Conservation (phyloP, 176 grass and related monocot species). For the Carex myosuroides region DNA sequence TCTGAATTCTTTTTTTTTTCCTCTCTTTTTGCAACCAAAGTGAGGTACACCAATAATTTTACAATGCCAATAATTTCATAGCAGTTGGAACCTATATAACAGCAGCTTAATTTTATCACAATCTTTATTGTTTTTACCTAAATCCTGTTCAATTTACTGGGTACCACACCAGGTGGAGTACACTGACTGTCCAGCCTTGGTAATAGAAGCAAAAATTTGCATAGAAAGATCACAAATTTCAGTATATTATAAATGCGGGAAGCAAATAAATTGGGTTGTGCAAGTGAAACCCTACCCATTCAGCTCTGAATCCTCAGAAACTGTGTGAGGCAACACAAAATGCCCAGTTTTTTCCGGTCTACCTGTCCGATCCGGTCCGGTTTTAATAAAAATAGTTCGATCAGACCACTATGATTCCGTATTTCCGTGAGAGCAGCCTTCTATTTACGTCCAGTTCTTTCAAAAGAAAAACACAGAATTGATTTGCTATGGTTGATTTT, state of each 20-base stretch:
- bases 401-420: too few species aligned
- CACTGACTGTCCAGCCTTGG: background rate
- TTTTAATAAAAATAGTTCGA: too few species aligned
- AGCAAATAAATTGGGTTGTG: background rate
- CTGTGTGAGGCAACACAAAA: conserved; percentile 28
- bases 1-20: background rate
- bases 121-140: background rate
- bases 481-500: too few species aligned
- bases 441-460: too few species aligned
- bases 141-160: background rate
- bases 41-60: background rate
- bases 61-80: background rate
- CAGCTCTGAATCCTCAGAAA: conserved; percentile 10
- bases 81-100: background rate
- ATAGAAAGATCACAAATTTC: background rate
- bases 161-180: background rate
- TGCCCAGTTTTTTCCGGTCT: background rate
- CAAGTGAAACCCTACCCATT: conserved; percentile 3
- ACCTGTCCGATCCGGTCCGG: too few species aligned
- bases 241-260: background rate
- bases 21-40: background rate
- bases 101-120: background rate
- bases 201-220: background rate
- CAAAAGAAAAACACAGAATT: too few species aligned
- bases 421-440: too few species aligned